phyloP scores from a whole-genome alignment of 768 basidiomycete genomes.

The Galerina marginata region DNA sequence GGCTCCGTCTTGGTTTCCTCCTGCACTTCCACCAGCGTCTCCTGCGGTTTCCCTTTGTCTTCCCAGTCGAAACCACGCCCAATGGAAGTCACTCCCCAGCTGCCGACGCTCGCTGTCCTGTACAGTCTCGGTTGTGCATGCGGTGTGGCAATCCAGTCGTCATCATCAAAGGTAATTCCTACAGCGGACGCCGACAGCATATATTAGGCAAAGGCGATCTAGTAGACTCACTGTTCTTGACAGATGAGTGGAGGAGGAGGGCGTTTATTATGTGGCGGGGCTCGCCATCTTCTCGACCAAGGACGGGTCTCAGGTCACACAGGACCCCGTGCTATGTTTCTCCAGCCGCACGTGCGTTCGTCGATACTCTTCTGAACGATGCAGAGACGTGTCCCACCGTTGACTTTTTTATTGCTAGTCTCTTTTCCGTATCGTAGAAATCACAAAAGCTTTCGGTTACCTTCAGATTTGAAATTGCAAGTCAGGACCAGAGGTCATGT shows the following conservation, averaged over 20 bases:
- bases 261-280: conserved; percentile 14
- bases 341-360: conserved; percentile 13
- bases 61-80: conserved; percentile 85
- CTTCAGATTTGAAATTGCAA: too few relatives aligned
- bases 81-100: conserved; percentile 87
- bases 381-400: background rate
- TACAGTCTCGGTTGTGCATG: conserved; percentile 52
- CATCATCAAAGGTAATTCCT: conserved; percentile 70
- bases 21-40: conserved; percentile 16
- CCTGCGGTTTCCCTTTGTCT: conserved; percentile 30
- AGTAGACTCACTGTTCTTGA: conserved; percentile 21
- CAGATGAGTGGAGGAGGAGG: conserved; percentile 20
- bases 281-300: conserved; percentile 12
- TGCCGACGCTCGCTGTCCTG: conserved; percentile 70
- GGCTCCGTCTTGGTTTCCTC: conserved; percentile 20
- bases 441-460: too few relatives aligned
- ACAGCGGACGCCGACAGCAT: conserved; percentile 68
- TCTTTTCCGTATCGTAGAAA: too few relatives aligned
- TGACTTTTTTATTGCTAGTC: too few relatives aligned
- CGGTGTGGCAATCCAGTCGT: conserved; percentile 67
- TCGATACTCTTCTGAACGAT: background rate
- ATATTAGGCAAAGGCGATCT: conserved; percentile 30
- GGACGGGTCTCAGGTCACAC: conserved; percentile 14
- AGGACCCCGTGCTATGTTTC: conserved; percentile 20
- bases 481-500: too few relatives aligned